Conservation (phyloP, 345 rosid genomes). For the Salix exigua region DNA sequence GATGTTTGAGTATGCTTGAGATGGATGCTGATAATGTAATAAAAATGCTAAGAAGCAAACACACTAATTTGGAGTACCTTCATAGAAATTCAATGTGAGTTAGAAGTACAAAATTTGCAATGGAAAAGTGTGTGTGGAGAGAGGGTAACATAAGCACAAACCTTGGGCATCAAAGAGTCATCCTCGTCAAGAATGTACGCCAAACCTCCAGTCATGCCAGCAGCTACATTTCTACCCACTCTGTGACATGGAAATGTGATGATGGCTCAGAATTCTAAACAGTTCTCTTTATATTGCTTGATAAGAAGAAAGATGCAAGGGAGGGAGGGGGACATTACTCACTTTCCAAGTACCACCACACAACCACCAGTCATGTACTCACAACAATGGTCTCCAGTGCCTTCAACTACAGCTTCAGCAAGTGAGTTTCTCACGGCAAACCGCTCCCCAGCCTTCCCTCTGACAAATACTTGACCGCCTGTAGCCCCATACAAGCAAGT, state of each 20-base stretch:
- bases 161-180: slow-evolving; percentile 83
- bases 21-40: background rate
- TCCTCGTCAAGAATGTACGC: slow-evolving; percentile 93
- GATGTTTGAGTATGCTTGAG: background rate
- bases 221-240: slow-evolving; percentile 98
- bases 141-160: slow-evolving; percentile 19
- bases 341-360: slow-evolving; percentile 95
- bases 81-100: background rate
- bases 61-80: background rate
- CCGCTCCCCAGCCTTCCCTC: slow-evolving; percentile 97
- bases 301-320: background rate
- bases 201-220: slow-evolving; percentile 99
- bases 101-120: background rate
- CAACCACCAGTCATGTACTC: slow-evolving; percentile 99
- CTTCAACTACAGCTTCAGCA: slow-evolving; percentile 97
- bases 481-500: slow-evolving; percentile 98
- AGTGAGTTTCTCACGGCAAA: slow-evolving; percentile 99
- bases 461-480: slow-evolving; percentile 88
- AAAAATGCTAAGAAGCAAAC: background rate
- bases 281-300: slow-evolving; percentile 4
- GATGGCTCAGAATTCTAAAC: background rate
- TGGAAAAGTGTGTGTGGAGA: background rate
- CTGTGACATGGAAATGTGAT: slow-evolving; percentile 41
- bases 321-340: slow-evolving; percentile 32
- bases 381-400: slow-evolving; percentile 95